These are phyloP conservation scores for Coemansia sp. DNA, from an alignment of 192 early-diverging fungal species.

Conservation along the genomic window DNA sequence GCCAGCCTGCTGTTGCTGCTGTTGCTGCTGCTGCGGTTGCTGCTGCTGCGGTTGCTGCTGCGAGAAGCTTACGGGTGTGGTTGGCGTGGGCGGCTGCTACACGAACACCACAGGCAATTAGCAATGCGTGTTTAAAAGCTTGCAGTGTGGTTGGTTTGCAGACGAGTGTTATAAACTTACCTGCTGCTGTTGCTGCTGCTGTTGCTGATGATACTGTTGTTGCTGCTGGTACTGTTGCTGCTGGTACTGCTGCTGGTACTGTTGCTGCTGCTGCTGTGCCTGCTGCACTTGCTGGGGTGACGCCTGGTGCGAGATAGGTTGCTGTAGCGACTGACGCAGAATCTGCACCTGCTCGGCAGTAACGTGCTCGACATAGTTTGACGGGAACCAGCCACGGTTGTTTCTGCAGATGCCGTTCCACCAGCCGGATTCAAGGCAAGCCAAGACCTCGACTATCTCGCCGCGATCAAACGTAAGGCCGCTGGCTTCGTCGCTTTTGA, in stretches of 20 bases:
- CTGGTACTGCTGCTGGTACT: background rate
- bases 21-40: slow-evolving; percentile 8
- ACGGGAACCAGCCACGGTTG: slow-evolving; percentile 86
- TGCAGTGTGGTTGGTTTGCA: too few species aligned
- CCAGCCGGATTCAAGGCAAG: slow-evolving; percentile 90
- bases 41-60: slow-evolving; percentile 18
- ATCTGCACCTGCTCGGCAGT: slow-evolving; percentile 54
- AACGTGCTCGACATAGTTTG: slow-evolving; percentile 72
- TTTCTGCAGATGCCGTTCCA: slow-evolving; percentile 88
- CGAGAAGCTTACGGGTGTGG: slow-evolving; percentile 5
- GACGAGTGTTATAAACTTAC: background rate
- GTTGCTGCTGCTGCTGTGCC: slow-evolving; percentile 12
- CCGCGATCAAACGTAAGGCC: slow-evolving; percentile 78
- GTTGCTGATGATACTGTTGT: background rate
- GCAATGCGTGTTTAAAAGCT: too few species aligned
- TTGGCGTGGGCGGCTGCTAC: slow-evolving; percentile 33
- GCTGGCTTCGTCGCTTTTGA: slow-evolving; percentile 70
- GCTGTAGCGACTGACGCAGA: slow-evolving; percentile 28
- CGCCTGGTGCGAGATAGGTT: slow-evolving; percentile 4
- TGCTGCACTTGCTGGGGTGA: slow-evolving; percentile 17
- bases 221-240: background rate
- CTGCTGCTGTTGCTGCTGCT: slow-evolving; percentile 2
- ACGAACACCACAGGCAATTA: too few species aligned
- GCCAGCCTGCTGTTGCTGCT: background rate
- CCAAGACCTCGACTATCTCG: slow-evolving; percentile 86